Evolutionary conservation across 2,329 filamentous ascomycete genomes (phyloP).

Genomic region (Tricladium varicosporioides): DNA sequence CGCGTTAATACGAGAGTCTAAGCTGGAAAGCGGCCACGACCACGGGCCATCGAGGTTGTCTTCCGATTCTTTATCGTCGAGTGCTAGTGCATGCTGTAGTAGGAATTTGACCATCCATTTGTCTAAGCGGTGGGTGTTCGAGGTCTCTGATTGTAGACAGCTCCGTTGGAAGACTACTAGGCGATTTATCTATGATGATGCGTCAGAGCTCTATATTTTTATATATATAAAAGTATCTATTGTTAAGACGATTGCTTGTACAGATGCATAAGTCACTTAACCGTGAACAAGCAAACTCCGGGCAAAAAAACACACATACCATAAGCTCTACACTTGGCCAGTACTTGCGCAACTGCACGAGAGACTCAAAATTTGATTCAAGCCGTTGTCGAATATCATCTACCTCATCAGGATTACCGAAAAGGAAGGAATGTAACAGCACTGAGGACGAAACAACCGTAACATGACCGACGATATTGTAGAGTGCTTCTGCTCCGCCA

Average conservation of each 20-base stretch:
- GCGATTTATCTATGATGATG: slow-evolving; percentile 7
- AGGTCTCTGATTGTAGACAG: slow-evolving; percentile 10
- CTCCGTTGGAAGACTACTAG: slow-evolving; percentile 14
- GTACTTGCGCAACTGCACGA: slow-evolving; percentile 16
- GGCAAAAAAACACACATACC: too few relatives aligned
- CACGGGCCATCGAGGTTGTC: too few relatives aligned
- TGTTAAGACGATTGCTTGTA: too few relatives aligned
- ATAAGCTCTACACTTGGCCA: slow-evolving; percentile 14
- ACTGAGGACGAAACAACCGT: slow-evolving; percentile 37
- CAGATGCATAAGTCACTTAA: too few relatives aligned
- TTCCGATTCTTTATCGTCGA: slow-evolving; percentile 10
- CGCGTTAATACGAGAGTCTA: too few relatives aligned
- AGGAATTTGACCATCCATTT: slow-evolving; percentile 20
- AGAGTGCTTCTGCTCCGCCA: slow-evolving; percentile 32
- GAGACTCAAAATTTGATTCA: slow-evolving; percentile 16
- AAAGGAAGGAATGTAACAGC: slow-evolving; percentile 35
- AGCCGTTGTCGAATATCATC: slow-evolving; percentile 3
- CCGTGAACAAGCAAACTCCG: too few relatives aligned
- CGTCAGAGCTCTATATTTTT: too few relatives aligned
- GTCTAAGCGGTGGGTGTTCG: slow-evolving; percentile 14
- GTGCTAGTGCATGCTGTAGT: slow-evolving; percentile 15
- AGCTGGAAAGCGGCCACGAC: too few relatives aligned
- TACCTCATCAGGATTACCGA: slow-evolving; percentile 24
- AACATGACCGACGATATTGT: slow-evolving; percentile 37
- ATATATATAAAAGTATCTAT: too few relatives aligned